phyloP scores from a whole-genome alignment of 495 filamentous ascomycete genomes.

The Penicillium malachiteum region DNA sequence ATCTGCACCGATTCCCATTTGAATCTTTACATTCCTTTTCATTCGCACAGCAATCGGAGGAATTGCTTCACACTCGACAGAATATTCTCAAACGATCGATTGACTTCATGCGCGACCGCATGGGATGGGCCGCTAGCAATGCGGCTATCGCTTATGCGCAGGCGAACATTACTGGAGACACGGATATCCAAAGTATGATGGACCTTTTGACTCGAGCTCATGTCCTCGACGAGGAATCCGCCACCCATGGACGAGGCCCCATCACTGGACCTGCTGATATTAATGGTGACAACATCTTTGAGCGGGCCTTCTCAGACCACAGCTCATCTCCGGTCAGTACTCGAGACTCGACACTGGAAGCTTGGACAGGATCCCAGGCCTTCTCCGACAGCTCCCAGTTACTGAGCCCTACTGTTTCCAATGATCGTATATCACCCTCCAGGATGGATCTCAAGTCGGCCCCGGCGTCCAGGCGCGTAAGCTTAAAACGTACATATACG shows the following conservation, averaged over 20 bases:
- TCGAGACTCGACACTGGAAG: conserved; percentile 20
- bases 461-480: conserved; percentile 59
- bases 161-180: conserved; percentile 75
- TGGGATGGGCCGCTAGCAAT: conserved; percentile 73
- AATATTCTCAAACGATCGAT: conserved; percentile 91
- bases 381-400: conserved; percentile 24
- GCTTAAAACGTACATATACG: conserved; percentile 84
- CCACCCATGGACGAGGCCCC: conserved; percentile 54
- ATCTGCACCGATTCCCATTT: conserved; percentile 86
- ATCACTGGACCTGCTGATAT: conserved; percentile 73
- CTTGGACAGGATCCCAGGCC: conserved; percentile 15
- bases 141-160: conserved; percentile 74
- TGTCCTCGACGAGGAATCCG: conserved; percentile 59
- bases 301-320: conserved; percentile 63
- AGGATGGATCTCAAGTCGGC: conserved; percentile 35
- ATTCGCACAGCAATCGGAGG: conserved; percentile 94
- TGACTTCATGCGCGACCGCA: conserved; percentile 94
- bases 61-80: conserved; percentile 84
- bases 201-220: conserved; percentile 80
- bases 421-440: conserved; percentile 34
- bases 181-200: conserved; percentile 87
- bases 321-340: conserved; percentile 25
- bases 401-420: conserved; percentile 30
- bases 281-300: conserved; percentile 74
- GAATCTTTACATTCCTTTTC: conserved; percentile 99